Percentiles rank a stretch among this genome's conserved stretches.
Evolutionary conservation across 106 monocot genomes (phyloP).

Genomic region (Cymbidium sinense): DNA sequence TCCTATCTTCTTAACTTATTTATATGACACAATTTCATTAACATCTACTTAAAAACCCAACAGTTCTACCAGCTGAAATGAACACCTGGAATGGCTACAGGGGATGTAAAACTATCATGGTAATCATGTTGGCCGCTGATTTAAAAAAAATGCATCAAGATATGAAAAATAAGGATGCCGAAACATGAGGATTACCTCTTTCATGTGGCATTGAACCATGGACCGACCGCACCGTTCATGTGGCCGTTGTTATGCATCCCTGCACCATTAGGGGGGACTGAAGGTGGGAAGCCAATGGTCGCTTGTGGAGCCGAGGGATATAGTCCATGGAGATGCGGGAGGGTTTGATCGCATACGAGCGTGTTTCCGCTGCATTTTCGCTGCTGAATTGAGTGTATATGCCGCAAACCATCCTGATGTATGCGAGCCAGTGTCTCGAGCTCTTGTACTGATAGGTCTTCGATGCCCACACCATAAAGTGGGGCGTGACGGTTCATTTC

Average conservation of each 20-base stretch:
- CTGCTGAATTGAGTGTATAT: slow-evolving; percentile 62
- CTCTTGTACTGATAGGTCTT: slow-evolving; percentile 60
- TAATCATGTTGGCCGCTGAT: slow-evolving; percentile 24
- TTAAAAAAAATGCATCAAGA: slow-evolving; percentile 10
- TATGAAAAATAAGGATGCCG: slow-evolving; percentile 12
- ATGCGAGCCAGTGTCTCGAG: slow-evolving; percentile 72
- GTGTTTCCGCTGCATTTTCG: slow-evolving; percentile 26
- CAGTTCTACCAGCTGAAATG: slow-evolving; percentile 35
- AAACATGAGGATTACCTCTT: slow-evolving; percentile 3
- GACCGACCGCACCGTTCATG: slow-evolving; percentile 27
- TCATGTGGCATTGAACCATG: slow-evolving; percentile 60
- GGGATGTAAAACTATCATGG: slow-evolving; percentile 18
- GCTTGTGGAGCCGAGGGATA: slow-evolving; percentile 33
- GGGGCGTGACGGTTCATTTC: slow-evolving; percentile 92
- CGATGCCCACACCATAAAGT: slow-evolving; percentile 78
- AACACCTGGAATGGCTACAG: slow-evolving; percentile 3
- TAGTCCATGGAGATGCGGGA: slow-evolving; percentile 42
- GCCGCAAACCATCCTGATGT: slow-evolving; percentile 69
- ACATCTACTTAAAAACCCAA: slow-evolving; percentile 21
- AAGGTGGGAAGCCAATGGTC: slow-evolving; percentile 35
- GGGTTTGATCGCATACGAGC: slow-evolving; percentile 27
- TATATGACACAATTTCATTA: slow-evolving; percentile 30
- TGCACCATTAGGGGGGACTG: slow-evolving; percentile 31
- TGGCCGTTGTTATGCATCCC: slow-evolving; percentile 52
- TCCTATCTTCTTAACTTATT: slow-evolving; percentile 23